Base-by-base conservation (phyloP, 23 red algal genomes). In the Gracilaria vermiculophylla region DNA sequence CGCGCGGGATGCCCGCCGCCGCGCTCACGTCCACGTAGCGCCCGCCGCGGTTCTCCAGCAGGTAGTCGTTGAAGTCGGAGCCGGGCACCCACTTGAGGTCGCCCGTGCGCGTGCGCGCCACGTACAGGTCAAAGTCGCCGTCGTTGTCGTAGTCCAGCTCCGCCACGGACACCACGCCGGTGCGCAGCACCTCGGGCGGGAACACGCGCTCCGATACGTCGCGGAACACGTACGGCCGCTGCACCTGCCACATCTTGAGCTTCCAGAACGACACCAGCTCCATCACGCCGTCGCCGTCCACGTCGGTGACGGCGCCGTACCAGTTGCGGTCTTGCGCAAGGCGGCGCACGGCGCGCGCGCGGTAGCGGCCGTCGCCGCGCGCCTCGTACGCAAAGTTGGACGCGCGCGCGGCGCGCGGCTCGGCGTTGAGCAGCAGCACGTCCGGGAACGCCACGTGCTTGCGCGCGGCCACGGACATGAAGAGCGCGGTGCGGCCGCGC, bases 61-160 rank as follows among this genome's bases (percentile, higher is more conserved):
- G 43, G 55, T 62, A 62, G 35, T 85, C 80, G 50, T 87, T 52
- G 67, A 76, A 33, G 15, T 31, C 32, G 31, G 14, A 35, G 17
- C 74, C 67, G 41, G 49, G 61, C 23, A 73, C 21, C 83, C 83
- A 74, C 34, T 71, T 87, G 65, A 79, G 53, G 24, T 66, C 23
- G 28, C 80, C 80, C 51, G 58, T 71, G 40, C 70, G 25, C 14
- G 77, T 75, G 23, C 70, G 56, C 6, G 81, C 77, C 6, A 92
- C 45, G 49, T 92, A 92, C 65, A 92, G 61, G 19, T 92, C 89
- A 32, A 82, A 77, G 14, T 70, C 56, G 1, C 89, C 89, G 70
- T 92, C 89, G 34, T 84, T 83, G 58, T 92, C 89, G 79, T 73
- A 92, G 61, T 92, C 89, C 11, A 92, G 50, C 41, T 92, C 79